Evolutionary conservation across 495 filamentous ascomycete species (phyloP), one percentile per base, ranked within the genome.

Genomic region (Pseudoneurospora amorphoporcata): DNA sequence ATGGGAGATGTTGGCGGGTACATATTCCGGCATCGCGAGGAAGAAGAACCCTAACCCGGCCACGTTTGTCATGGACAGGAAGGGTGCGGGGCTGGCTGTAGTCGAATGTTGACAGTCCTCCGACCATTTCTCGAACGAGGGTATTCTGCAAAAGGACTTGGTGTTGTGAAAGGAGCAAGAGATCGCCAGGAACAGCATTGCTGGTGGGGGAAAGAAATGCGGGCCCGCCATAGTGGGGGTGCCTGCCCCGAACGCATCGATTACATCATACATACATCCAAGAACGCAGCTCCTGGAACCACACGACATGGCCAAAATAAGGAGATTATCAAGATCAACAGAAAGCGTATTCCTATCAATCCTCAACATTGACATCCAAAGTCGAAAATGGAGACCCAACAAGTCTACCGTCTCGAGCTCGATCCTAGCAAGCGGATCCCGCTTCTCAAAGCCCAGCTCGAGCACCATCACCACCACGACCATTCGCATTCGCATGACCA

Each of bases 351-450:
- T 7, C 5, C 47, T 2, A 9, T 14, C 6, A 5, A 32, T 47
- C 40, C 14, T 58, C 47, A 32, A 2, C 10, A 2, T 58, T 9
- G 10, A 14, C 47, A 12, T 12, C 1, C 47, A 58, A 58, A 58
- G 4, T 16, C 12, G 9, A 32, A 35, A 8, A 61, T 61, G 53
- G 53, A 61, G 3, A 61, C 53, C 53, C 53, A 61, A 61, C 53
- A 35, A 16, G 53, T 61, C 10, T 23, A 61, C 14, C 29, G 70
- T 75, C 77, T 78, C 39, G 16, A 42, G n/a, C 74, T 77, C 72
- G 73, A 77, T 69, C 76, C 76, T 16, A 39, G 65, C 10, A 73
- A 75, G 39, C 76, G 77, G 58, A 68, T 74, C 32, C 77, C 76
- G 5, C 70, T 78, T 42, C 74, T 76, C 70, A 73, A 69, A 41